Base-by-base conservation (phyloP, 495 filamentous ascomycete species). In the Ramalina peruviana region DNA sequence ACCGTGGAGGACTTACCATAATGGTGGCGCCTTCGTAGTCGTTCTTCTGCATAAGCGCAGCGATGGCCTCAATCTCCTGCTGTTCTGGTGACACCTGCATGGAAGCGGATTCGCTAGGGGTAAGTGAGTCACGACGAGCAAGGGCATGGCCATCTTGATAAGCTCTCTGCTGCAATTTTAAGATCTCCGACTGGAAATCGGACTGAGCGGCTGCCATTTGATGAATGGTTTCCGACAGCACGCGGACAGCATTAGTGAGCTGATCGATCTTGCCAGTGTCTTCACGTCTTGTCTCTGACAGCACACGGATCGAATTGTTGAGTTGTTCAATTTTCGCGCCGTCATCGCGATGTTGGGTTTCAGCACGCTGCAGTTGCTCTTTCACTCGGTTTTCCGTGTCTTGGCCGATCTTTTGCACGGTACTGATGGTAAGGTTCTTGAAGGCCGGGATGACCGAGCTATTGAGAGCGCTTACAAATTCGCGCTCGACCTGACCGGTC, bases 261-360 rank as follows among this genome's bases (percentile, higher is more conserved):
- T 89, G 78, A 42, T 94, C 86, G 51, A 96, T 85, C 70, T 94
- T 94, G 30, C 68, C 69, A 26, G 72, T 72, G 55, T 95, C 88
- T 20, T 72, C 70, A 13, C 30, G 30, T 13, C 30, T 72, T 10
- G 81, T 87, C 50, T 83, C 78, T 13, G 81, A 75, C 49, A 96
- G 70, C 37, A 75, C 69, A 36, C 74, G 78, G 10, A 94, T 81
- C 19, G 86, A 73, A 5, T 72, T 67, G 15, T 81, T 82, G 53
- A 98, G 75, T 54, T 89, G 78, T 41, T 94, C 86, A 51, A 96
- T 85, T 70, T 94, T 94, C 30, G 68, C 70, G 26, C 72, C 72
- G 55, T 95, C 88, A 20, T 72, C 70, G 17, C 77, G 72, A 40
- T 79, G 84, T 60, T 82, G 79, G n/a, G 68, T 60, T 57, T 94